Base-by-base conservation (phyloP, 2,329 filamentous ascomycete species). In the Colletotrichum sp. region DNA sequence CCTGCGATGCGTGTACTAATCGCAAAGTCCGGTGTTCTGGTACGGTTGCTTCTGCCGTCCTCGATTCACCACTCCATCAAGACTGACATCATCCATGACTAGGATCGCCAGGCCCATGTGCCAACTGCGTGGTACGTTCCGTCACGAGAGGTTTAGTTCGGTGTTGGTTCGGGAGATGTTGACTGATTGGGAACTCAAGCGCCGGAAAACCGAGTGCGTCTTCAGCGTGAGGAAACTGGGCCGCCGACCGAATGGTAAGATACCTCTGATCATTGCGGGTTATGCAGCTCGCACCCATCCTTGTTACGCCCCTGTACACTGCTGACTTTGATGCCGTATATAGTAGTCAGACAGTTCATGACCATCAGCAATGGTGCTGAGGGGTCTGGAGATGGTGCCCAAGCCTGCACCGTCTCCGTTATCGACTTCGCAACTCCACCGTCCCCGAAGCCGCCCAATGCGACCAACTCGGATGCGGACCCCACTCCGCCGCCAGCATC, bases 1-100 rank as follows among this genome's bases (percentile, higher is more conserved):
- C 82, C 9, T 85, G 84, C 76, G 82, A 84, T 76, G 77, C 79
- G 43, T 85, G 84, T 77, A 84, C 83, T 72, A 70, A 76, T 36
- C 82, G 84, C 63, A 85, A 85, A 76, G 83, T 85, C 24, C 82
- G 83, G 68, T 85, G 83, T 70, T 79, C 80, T 13, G 81, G 83
- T 84, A 69, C 16, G 69, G 43, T 51, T 51, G 43, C 7, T n/a
- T 51, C 43, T 51, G 43, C 43, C 43, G 6, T 33, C 12, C 24
- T 59, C 57, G 31, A 33, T 7, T 47, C 4, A 29, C 21, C 51
- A 21, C 8, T 34, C 0, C 0, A 18, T 5, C 8, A 21, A 21
- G 11, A 29, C 69, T 71, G 33, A 71, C 27, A 51, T 51, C 43
- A 51, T 15, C 5, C 11, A 15, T 24, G 9, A 29, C 29, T 7